Evolutionary conservation across 106 monocot genomes (phyloP).

Genomic region (Dendrobium nobile): DNA sequence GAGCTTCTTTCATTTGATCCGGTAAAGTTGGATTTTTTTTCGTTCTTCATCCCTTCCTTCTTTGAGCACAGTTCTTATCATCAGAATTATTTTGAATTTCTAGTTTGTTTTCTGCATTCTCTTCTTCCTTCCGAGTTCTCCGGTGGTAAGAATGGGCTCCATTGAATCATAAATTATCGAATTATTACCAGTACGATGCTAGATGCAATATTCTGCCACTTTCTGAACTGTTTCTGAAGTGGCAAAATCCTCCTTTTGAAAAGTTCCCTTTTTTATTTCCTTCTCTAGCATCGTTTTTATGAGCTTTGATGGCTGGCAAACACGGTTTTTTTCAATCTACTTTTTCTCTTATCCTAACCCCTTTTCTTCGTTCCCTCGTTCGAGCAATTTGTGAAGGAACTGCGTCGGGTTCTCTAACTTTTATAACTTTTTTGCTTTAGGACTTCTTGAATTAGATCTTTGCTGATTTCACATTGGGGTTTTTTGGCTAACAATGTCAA

Average conservation of each 20-base stretch:
- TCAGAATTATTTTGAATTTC: neutral
- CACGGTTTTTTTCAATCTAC: neutral
- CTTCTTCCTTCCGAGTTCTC: neutral
- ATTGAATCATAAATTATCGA: neutral
- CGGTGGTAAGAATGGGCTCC: slow-evolving; percentile 8
- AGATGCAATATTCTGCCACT: slow-evolving; percentile 6
- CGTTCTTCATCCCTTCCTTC: slow-evolving; percentile 3
- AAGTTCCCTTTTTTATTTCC: neutral
- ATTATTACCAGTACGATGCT: neutral
- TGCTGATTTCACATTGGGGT: slow-evolving; percentile 9
- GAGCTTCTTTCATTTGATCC: neutral
- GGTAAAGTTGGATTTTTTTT: neutral
- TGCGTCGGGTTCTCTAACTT: neutral
- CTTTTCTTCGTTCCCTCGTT: neutral
- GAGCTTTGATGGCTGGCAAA: neutral
- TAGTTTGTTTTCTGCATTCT: slow-evolving; percentile 1
- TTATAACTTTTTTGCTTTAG: neutral
- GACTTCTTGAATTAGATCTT: slow-evolving; percentile 5
- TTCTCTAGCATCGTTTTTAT: slow-evolving; percentile 9
- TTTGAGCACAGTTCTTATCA: neutral
- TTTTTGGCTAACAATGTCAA: slow-evolving; percentile 45
- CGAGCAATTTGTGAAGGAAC: neutral
- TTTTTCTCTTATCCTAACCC: neutral
- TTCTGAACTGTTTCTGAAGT: neutral
- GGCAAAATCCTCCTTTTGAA: neutral